Evolutionary conservation across 306 rosid species (phyloP).

Genomic region (Gleditsia sinensis): DNA sequence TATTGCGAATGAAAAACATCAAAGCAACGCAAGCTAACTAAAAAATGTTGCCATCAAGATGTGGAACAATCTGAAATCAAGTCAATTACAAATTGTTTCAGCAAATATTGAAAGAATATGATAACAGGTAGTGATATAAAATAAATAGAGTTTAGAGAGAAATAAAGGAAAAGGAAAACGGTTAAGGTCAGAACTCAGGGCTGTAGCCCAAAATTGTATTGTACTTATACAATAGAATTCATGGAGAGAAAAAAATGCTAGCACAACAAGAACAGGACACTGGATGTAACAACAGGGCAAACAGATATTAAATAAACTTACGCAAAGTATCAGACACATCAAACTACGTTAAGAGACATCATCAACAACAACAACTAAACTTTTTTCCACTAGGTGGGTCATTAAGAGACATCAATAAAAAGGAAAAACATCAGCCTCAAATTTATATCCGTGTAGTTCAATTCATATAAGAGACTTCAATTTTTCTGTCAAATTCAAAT

Average conservation of each 20-base stretch:
- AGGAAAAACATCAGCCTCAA: neutral
- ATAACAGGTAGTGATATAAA: neutral
- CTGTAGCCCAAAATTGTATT: neutral
- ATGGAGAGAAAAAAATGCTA: neutral
- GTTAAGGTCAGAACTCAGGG: neutral
- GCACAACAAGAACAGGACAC: neutral
- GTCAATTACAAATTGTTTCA: neutral
- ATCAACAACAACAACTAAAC: too few species aligned
- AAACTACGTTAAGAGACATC: neutral
- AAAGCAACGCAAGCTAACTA: neutral
- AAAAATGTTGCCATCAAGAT: neutral
- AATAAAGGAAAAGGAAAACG: constrained; percentile 22
- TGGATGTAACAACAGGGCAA: neutral
- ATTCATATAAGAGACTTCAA: constrained; percentile 1
- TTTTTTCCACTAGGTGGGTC: too few species aligned
- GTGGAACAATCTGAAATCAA: neutral
- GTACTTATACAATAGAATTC: neutral
- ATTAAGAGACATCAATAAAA: neutral
- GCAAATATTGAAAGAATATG: neutral
- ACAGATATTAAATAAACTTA: neutral
- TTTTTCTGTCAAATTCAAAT: constrained; percentile 1
- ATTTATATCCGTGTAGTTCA: neutral
- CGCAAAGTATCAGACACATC: neutral
- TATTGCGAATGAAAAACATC: constrained; percentile 21
- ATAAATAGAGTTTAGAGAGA: neutral